Evolutionary conservation across 2,329 filamentous ascomycete genomes (phyloP), one percentile per base, ranked within the genome.

Genomic region (Ampelomyces quisqualis): DNA sequence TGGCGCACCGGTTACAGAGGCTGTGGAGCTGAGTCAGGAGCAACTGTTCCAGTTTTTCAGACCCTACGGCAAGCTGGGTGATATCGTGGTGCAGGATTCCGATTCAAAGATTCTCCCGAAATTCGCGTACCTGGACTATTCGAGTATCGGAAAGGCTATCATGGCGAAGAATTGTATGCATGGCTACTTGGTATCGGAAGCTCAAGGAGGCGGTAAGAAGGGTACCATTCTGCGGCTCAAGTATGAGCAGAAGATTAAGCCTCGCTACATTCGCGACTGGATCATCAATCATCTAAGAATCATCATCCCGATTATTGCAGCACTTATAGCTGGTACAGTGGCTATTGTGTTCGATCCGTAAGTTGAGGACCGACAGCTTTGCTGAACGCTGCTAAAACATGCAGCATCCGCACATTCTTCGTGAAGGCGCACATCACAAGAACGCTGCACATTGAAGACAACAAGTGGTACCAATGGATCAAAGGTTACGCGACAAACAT

Each of bases 91-190:
- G 1, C 89, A 96, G 62, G 81, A 89, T 0, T 82, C 85, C 3
- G 90, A 95, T 59, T 95, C 90, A 8, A 96, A 96, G 67, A 74
- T 89, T 2, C 60, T 86, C 2, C 91, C 93, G 0, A 84, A 83
- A 56, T 95, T 82, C 66, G 90, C 90, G 0, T 80, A 82, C 38
- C 69, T 97, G 15, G 86, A 90, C 59, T 97, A 93, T 57, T 75
- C 80, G 1, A 76, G 79, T 6, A 76, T 86, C 10, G 79, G 86
- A 23, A 85, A 87, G 58, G 85, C 90, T 5, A 85, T 94, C 40
- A 89, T 93, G 81, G 90, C 90, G 0, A 85, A 88, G 55, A 95
- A 95, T 58, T 97, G 91, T 60, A 77, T 96, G 71, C 93, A 98
- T 65, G 90, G 91, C 0, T 86, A 86, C 45, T 74, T 84, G 2